Evolutionary conservation across 768 basidiomycete genomes (phyloP).

Genomic region (Rhodosporidiobolus odoratus): DNA sequence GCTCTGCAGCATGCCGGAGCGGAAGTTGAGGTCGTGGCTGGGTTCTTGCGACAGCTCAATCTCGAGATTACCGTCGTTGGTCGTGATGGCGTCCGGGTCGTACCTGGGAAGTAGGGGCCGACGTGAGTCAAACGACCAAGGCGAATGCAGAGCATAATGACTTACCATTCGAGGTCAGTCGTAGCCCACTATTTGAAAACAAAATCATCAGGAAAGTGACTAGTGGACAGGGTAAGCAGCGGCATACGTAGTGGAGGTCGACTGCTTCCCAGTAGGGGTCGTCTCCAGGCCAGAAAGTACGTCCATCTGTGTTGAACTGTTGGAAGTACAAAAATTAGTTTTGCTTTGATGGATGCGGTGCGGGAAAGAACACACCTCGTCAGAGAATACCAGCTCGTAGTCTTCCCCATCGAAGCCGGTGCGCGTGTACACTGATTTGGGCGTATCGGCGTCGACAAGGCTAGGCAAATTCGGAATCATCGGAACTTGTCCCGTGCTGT

Average conservation of each 20-base stretch:
- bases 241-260: conserved; percentile 48
- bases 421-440: conserved; percentile 45
- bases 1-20: conserved; percentile 40
- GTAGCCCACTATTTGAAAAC: conserved; percentile 35
- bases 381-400: conserved; percentile 81
- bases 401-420: conserved; percentile 64
- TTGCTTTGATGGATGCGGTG: background rate
- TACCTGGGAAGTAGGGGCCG: conserved; percentile 33
- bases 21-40: conserved; percentile 34
- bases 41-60: conserved; percentile 31
- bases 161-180: conserved; percentile 42
- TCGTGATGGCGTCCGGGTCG: conserved; percentile 48
- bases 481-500: conserved; percentile 81
- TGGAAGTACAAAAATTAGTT: too few relatives aligned
- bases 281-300: conserved; percentile 58
- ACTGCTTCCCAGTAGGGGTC: conserved; percentile 50
- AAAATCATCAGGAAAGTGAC: background rate
- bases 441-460: conserved; percentile 75
- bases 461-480: conserved; percentile 60
- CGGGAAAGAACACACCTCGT: conserved; percentile 51
- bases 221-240: too few relatives aligned
- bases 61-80: conserved; percentile 45
- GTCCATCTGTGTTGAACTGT: conserved; percentile 63
- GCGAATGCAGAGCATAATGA: background rate
- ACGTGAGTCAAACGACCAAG: background rate